Percentiles rank a stretch among this genome's conserved stretches.
These are phyloP conservation scores for Ogataea hybrid DNA, from an alignment of 1,139 yeast genomes.

Conservation along the genomic window DNA sequence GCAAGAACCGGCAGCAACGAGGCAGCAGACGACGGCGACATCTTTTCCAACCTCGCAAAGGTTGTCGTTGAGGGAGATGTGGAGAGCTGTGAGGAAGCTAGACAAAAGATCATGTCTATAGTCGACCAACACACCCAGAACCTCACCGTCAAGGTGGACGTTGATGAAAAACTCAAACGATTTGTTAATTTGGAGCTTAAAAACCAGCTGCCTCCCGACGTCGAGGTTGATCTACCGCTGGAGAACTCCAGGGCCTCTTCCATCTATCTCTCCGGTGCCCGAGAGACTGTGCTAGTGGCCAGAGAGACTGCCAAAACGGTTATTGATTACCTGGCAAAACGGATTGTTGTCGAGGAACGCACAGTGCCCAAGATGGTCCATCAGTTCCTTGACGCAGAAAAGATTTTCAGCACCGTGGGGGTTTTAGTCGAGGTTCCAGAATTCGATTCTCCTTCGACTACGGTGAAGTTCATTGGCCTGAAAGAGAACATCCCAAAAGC, in stretches of 20 bases:
- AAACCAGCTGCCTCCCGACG: conserved; percentile 26
- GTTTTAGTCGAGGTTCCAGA: conserved; percentile 66
- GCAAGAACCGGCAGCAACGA: conserved; percentile 40
- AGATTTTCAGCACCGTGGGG: conserved; percentile 50
- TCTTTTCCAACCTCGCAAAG: conserved; percentile 53
- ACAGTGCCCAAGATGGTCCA: conserved; percentile 52
- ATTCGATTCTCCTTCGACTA: conserved; percentile 37
- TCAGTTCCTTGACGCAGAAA: conserved; percentile 41
- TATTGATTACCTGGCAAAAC: conserved; percentile 46
- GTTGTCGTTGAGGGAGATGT: conserved; percentile 81
- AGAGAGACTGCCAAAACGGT: conserved; percentile 46
- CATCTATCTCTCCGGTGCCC: conserved; percentile 58
- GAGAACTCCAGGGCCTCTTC: conserved; percentile 30
- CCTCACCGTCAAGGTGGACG: conserved; percentile 46
- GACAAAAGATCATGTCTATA: conserved; percentile 63
- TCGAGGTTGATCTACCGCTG: conserved; percentile 37
- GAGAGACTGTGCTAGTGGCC: conserved; percentile 54
- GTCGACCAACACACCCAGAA: conserved; percentile 73
- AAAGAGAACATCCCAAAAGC: conserved; percentile 57
- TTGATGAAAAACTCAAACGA: conserved; percentile 49
- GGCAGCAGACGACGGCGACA: conserved; percentile 40
- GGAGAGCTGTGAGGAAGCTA: conserved; percentile 79
- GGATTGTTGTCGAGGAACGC: conserved; percentile 40
- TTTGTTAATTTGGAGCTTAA: conserved; percentile 42
- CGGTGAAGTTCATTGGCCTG: conserved; percentile 62